These are phyloP conservation scores for Pseudocercospora crystallina DNA, from an alignment of 2,329 filamentous ascomycete species.

Conservation along the genomic window DNA sequence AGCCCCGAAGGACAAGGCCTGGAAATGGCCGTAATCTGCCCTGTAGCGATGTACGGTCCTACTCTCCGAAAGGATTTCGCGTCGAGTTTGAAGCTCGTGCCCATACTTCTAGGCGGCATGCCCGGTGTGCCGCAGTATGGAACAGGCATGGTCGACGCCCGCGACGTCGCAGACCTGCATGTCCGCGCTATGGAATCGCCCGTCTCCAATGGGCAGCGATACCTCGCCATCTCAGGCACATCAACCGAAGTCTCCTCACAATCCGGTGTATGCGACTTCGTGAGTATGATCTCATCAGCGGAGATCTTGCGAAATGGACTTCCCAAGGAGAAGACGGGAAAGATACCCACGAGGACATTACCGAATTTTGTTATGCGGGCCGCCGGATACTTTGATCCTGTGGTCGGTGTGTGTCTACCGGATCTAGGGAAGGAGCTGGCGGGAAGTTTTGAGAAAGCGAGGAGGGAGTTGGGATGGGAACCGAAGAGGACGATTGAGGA, in stretches of 20 bases:
- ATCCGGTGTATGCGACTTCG: constrained; percentile 17
- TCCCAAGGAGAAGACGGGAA: constrained; percentile 17
- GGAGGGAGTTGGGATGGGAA: constrained; percentile 17
- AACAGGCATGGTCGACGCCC: constrained; percentile 18
- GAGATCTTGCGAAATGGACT: constrained; percentile 17
- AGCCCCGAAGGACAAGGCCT: constrained; percentile 3
- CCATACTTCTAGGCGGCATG: constrained; percentile 15
- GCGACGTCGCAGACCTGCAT: constrained; percentile 16
- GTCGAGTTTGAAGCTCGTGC: constrained; percentile 18
- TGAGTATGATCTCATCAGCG: constrained; percentile 13
- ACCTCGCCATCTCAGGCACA: constrained; percentile 14
- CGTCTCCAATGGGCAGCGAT: constrained; percentile 15
- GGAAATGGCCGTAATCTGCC: constrained; percentile 15
- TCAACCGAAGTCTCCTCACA: neutral
- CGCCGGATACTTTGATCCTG: constrained; percentile 22
- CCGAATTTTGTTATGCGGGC: constrained; percentile 24
- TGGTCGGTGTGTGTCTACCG: constrained; percentile 20
- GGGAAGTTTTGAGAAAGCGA: constrained; percentile 19
- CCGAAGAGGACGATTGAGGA: constrained; percentile 18
- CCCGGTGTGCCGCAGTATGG: constrained; percentile 19
- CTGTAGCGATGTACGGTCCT: constrained; percentile 18
- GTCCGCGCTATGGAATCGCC: constrained; percentile 10
- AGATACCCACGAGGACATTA: constrained; percentile 17
- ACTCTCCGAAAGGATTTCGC: constrained; percentile 15
- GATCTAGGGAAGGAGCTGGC: constrained; percentile 22